Evolutionary conservation across 2,329 filamentous ascomycete species (phyloP), one percentile per base, ranked within the genome.

Genomic region (Byssochlamys sp.): DNA sequence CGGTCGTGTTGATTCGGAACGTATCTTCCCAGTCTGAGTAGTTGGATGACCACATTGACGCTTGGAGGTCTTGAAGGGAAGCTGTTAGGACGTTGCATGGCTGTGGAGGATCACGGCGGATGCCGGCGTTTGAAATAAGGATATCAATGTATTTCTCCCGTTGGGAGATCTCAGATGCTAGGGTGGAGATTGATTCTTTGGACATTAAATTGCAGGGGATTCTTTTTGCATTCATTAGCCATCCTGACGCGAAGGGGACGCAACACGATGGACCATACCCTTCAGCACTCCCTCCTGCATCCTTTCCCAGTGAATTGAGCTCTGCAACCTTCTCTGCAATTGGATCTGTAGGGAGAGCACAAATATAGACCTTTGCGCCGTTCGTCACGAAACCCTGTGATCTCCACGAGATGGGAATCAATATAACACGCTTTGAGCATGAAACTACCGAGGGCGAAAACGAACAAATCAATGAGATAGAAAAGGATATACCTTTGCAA

Each of bases 61-160:
- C 67, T 63, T 78, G 76, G 12, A 80, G 64, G 29, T 78, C 74
- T 0, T 67, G 24, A 0, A 80, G 62, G 0, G 76, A 63, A 1
- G 76, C 77, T 0, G 66, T 67, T 6, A 78, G 65, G 6, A 78
- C 76, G 58, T 80, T 66, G 64, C 78, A 81, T n/a, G 66, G 55
- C 1, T 68, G 57, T 0, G 68, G 70, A 0, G 78, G 74, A 57
- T 80, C 78, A 31, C 77, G 70, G 29, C 78, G 66, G 53, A 80
- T 78, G 7, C 78, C 77, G 1, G 78, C 78, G 62, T 80, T 80
- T 54, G 78, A 80, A 52, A 79, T 69, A 7, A 80, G 70, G 26
- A 80, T 75, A 61, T 80, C 78, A 19, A 80, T 62, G 49, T 75
- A 70, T n/a, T 55, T 65, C 61, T 78, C 75, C 24, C 64, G 64